A percentile compares a stretch with the other conserved stretches of the same genome.
These are phyloP conservation scores for Claviceps quebecensis DNA, from an alignment of 2,329 filamentous ascomycete genomes.

Conservation along the genomic window DNA sequence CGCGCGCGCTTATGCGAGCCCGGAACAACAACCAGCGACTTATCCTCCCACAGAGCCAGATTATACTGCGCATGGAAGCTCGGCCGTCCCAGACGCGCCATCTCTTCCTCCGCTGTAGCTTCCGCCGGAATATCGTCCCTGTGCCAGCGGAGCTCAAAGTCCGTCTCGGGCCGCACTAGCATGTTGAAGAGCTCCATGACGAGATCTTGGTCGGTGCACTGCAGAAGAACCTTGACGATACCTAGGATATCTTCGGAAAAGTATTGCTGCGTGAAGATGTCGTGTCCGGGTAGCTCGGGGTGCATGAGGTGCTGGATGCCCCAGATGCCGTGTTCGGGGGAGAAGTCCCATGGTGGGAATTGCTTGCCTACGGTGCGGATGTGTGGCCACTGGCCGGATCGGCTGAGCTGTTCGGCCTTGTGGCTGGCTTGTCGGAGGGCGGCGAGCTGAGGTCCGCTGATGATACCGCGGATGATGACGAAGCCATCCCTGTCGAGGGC, in stretches of 20 bases:
- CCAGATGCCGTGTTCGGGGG: slow-evolving; percentile 58
- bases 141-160: slow-evolving; percentile 73
- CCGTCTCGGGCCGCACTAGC: slow-evolving; percentile 55
- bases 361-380: slow-evolving; percentile 79
- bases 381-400: slow-evolving; percentile 63
- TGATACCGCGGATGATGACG: slow-evolving; percentile 53
- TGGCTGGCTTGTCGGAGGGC: slow-evolving; percentile 46
- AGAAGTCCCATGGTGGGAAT: slow-evolving; percentile 71
- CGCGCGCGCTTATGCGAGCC: slow-evolving; percentile 59
- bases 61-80: slow-evolving; percentile 80
- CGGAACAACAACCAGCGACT: slow-evolving; percentile 60
- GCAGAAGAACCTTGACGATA: slow-evolving; percentile 51
- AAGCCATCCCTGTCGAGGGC: slow-evolving; percentile 59
- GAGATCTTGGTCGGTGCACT: slow-evolving; percentile 43
- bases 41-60: slow-evolving; percentile 63
- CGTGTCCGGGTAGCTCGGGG: slow-evolving; percentile 49
- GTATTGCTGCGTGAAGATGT: slow-evolving; percentile 53
- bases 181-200: slow-evolving; percentile 85
- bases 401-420: slow-evolving; percentile 45
- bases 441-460: slow-evolving; percentile 40
- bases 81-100: slow-evolving; percentile 41
- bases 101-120: slow-evolving; percentile 53
- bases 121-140: slow-evolving; percentile 65
- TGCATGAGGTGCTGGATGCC: slow-evolving; percentile 77
- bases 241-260: slow-evolving; percentile 52